Evolutionary conservation across 2,329 filamentous ascomycete species (phyloP).

Genomic region (Cercospora sp.): DNA sequence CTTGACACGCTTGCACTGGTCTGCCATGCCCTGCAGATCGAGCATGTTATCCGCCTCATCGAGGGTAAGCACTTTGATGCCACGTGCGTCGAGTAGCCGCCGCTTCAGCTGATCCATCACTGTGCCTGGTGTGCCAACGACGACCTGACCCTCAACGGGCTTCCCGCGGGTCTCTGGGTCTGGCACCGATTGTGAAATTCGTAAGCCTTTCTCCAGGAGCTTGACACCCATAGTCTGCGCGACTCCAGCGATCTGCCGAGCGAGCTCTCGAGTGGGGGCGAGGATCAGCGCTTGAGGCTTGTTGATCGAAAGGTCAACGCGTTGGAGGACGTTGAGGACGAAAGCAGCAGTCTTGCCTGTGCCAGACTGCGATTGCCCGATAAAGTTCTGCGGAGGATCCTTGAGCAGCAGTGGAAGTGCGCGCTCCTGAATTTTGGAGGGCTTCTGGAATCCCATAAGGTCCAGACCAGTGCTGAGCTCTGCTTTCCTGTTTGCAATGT

Average conservation of each 20-base stretch:
- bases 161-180: slow-evolving; percentile 68
- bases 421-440: slow-evolving; percentile 96
- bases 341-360: slow-evolving; percentile 98
- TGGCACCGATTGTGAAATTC: slow-evolving; percentile 79
- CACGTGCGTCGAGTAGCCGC: slow-evolving; percentile 68
- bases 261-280: slow-evolving; percentile 90
- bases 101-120: slow-evolving; percentile 83
- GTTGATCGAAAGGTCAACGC: slow-evolving; percentile 71
- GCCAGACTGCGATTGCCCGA: slow-evolving; percentile 98
- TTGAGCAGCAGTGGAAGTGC: slow-evolving; percentile 85
- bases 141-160: slow-evolving; percentile 71
- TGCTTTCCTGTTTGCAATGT: slow-evolving; percentile 46
- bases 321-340: slow-evolving; percentile 84
- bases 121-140: slow-evolving; percentile 93
- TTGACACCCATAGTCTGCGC: slow-evolving; percentile 82
- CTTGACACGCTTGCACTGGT: slow-evolving; percentile 91
- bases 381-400: slow-evolving; percentile 88
- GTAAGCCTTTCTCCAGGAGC: slow-evolving; percentile 63
- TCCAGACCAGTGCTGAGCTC: slow-evolving; percentile 75
- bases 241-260: slow-evolving; percentile 88
- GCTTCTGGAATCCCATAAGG: slow-evolving; percentile 85
- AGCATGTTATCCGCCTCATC: slow-evolving; percentile 99
- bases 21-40: slow-evolving; percentile 89
- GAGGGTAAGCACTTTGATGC: slow-evolving; percentile 80
- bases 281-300: slow-evolving; percentile 84